Evolutionary conservation across 768 basidiomycete species (phyloP).

Genomic region (Bullera alba): DNA sequence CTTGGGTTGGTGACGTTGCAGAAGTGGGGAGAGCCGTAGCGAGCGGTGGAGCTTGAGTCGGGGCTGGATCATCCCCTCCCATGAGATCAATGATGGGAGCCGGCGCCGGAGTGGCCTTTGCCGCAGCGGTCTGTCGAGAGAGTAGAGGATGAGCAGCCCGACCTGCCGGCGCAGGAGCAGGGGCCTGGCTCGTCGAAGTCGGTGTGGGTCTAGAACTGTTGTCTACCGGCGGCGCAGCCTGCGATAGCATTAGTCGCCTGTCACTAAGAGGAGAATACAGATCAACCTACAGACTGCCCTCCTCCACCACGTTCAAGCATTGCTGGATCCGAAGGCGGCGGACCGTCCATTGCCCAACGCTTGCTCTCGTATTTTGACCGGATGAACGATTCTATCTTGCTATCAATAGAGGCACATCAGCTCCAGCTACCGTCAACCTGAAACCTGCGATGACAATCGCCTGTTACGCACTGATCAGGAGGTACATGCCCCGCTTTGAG

Average conservation of each 20-base stretch:
- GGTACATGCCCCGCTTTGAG: constrained; percentile 84
- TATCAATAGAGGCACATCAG: constrained; percentile 41
- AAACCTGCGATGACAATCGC: neutral
- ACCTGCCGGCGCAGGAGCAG: constrained; percentile 26
- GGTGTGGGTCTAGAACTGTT: constrained; percentile 7
- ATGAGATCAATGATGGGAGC: constrained; percentile 38
- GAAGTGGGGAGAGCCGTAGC: constrained; percentile 16
- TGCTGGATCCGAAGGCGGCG: constrained; percentile 73
- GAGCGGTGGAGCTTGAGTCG: constrained; percentile 12
- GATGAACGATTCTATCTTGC: constrained; percentile 97
- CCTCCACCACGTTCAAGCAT: constrained; percentile 51
- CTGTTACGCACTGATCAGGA: constrained; percentile 75
- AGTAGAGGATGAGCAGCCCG: constrained; percentile 29
- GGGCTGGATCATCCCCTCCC: constrained; percentile 24
- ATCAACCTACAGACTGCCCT: neutral
- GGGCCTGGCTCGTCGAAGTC: constrained; percentile 21
- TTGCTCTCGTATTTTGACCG: constrained; percentile 91
- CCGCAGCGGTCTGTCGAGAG: constrained; percentile 18
- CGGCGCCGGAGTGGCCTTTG: constrained; percentile 20
- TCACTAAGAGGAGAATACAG: no score
- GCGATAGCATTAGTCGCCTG: constrained; percentile 1
- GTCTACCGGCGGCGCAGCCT: neutral
- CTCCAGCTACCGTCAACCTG: neutral
- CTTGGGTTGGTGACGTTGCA: constrained; percentile 9
- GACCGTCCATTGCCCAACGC: constrained; percentile 89